Percentiles rank a stretch among this genome's conserved stretches.
These are phyloP conservation scores for Endothia cerciana DNA, from an alignment of 2,329 filamentous ascomycete genomes.

Conservation along the genomic window DNA sequence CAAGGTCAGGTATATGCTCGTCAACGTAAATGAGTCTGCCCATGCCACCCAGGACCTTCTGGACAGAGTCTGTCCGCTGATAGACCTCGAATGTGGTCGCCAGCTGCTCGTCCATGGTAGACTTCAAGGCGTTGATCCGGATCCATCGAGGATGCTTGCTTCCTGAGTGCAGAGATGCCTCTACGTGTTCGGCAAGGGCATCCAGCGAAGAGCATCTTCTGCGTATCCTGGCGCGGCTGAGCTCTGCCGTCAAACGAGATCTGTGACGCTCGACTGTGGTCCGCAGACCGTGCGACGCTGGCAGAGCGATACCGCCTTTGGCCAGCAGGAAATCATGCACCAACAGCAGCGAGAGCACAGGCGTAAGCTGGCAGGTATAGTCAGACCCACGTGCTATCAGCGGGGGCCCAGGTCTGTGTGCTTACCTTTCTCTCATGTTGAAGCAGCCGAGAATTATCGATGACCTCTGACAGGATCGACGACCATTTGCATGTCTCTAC, in stretches of 20 bases:
- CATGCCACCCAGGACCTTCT: slow-evolving; percentile 53
- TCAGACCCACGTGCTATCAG: slow-evolving; percentile 33
- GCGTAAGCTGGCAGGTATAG: slow-evolving; percentile 66
- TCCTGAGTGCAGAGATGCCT: slow-evolving; percentile 54
- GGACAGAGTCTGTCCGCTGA: slow-evolving; percentile 57
- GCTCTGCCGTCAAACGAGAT: slow-evolving; percentile 77
- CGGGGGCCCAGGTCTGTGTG: not conserved
- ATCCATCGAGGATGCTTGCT: slow-evolving; percentile 85
- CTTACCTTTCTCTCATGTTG: slow-evolving; percentile 81
- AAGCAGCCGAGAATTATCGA: slow-evolving; percentile 78
- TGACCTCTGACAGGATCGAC: slow-evolving; percentile 80
- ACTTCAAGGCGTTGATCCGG: slow-evolving; percentile 79
- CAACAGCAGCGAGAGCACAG: slow-evolving; percentile 78
- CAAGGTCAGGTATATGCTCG: slow-evolving; percentile 76
- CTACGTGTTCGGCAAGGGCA: slow-evolving; percentile 63
- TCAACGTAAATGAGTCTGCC: slow-evolving; percentile 71
- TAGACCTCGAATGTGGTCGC: slow-evolving; percentile 72
- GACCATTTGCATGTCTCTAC: slow-evolving; percentile 93
- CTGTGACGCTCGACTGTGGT: slow-evolving; percentile 80
- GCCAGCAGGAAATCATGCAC: slow-evolving; percentile 84
- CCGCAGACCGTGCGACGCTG: slow-evolving; percentile 76
- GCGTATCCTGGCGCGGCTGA: slow-evolving; percentile 77
- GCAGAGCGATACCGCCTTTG: slow-evolving; percentile 81
- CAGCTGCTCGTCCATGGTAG: slow-evolving; percentile 73
- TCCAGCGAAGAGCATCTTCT: slow-evolving; percentile 71